Conservation (phyloP, 225 moss, liverwort and hornwort genomes). For the Pseudisothecium myosuroides region DNA sequence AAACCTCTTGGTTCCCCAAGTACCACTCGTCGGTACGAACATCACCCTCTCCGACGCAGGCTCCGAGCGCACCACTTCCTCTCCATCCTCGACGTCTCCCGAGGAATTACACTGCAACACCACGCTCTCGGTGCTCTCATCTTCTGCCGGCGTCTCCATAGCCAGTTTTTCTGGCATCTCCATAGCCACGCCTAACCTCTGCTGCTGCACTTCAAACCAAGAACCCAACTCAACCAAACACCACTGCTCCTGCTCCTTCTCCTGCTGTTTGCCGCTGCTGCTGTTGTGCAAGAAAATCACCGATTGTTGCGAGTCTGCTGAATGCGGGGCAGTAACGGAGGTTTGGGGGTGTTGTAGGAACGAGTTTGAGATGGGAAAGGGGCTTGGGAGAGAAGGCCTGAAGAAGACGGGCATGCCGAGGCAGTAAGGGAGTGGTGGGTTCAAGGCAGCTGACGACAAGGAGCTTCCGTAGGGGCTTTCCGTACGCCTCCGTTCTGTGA, state of each 20-base stretch:
- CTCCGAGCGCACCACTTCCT: constrained; percentile 5
- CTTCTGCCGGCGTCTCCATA: not conserved
- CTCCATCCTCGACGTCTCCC: constrained; percentile 7
- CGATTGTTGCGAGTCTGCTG: not conserved
- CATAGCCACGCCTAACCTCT: not conserved
- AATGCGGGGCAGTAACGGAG: not conserved
- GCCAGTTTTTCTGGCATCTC: not conserved
- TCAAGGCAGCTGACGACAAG: constrained; percentile 34
- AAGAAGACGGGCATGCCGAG: not conserved
- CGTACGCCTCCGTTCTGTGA: constrained; percentile 41
- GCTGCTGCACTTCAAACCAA: not conserved
- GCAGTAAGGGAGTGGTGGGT: not conserved
- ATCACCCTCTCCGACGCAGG: not conserved
- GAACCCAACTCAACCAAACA: not conserved
- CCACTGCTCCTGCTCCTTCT: not conserved
- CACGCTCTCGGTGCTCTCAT: constrained; percentile 35
- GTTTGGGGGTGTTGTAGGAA: not conserved
- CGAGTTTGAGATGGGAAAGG: not conserved
- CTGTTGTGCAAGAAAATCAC: not conserved
- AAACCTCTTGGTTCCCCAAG: not conserved
- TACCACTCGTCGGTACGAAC: not conserved
- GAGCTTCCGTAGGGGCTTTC: constrained; percentile 48
- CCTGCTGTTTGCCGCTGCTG: too few species aligned
- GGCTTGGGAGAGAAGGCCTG: not conserved
- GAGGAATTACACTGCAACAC: constrained; percentile 26